phyloP scores from a whole-genome alignment of 306 rosid species.

The Neltuma alba region DNA sequence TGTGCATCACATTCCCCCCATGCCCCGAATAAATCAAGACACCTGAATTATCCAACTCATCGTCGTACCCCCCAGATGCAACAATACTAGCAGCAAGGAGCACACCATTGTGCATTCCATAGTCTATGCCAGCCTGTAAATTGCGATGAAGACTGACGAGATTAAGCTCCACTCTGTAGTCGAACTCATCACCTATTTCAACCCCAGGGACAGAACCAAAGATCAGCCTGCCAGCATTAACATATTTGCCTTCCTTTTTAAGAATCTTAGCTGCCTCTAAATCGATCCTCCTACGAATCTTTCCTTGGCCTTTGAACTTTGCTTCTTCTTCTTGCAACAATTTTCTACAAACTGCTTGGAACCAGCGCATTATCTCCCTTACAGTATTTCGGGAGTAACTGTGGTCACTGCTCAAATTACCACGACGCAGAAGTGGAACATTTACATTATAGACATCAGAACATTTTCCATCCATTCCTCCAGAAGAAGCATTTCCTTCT shows the following conservation, averaged over 20 bases:
- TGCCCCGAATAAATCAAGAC: slow-evolving; percentile 67
- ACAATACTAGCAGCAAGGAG: slow-evolving; percentile 64
- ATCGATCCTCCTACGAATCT: slow-evolving; percentile 44
- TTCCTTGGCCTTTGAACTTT: slow-evolving; percentile 43
- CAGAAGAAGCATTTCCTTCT: slow-evolving; percentile 18
- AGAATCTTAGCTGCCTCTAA: slow-evolving; percentile 52
- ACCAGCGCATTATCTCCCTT: slow-evolving; percentile 63
- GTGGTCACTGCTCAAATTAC: slow-evolving; percentile 17
- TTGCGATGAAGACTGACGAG: slow-evolving; percentile 65
- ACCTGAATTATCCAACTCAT: slow-evolving; percentile 52
- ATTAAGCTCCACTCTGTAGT: slow-evolving; percentile 61
- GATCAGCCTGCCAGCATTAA: slow-evolving; percentile 56
- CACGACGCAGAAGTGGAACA: slow-evolving; percentile 43
- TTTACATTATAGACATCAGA: slow-evolving; percentile 26
- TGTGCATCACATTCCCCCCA: slow-evolving; percentile 59
- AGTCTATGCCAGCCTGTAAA: slow-evolving; percentile 62
- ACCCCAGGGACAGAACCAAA: slow-evolving; percentile 68
- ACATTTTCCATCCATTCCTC: slow-evolving; percentile 26
- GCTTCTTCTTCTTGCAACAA: slow-evolving; percentile 66
- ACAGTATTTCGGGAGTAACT: slow-evolving; percentile 48
- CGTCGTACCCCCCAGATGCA: slow-evolving; percentile 58
- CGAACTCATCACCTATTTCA: slow-evolving; percentile 76
- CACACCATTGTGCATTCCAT: slow-evolving; percentile 40
- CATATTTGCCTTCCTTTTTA: slow-evolving; percentile 43
- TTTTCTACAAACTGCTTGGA: slow-evolving; percentile 61